phyloP scores from a whole-genome alignment of 2,329 filamentous ascomycete genomes.

The Bimuria novae-zelandiae region DNA sequence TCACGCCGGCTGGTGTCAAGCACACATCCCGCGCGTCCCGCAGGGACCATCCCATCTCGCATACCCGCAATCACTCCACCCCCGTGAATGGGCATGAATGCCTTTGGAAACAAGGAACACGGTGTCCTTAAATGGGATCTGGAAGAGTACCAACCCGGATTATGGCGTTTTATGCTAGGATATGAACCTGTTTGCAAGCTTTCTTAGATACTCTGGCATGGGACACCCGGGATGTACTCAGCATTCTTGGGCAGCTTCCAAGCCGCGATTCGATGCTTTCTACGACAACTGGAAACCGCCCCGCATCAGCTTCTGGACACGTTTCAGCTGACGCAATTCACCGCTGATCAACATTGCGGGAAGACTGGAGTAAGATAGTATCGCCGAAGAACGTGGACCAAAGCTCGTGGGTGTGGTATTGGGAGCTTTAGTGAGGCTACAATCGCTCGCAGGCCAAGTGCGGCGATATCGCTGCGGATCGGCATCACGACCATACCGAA shows the following conservation, averaged over 20 bases:
- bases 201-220: neutral
- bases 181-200: neutral
- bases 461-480: neutral
- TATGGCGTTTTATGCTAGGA: neutral
- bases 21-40: neutral
- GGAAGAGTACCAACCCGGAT: neutral
- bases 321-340: neutral
- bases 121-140: neutral
- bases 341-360: neutral
- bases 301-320: neutral
- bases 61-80: neutral
- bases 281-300: no score
- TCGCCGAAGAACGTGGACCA: neutral
- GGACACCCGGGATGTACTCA: neutral
- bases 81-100: conserved; percentile 10
- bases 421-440: conserved; percentile 4
- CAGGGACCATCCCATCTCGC: conserved; percentile 9
- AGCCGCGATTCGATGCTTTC: neutral
- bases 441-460: neutral
- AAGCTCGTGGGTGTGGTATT: neutral
- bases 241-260: neutral
- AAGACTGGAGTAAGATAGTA: neutral
- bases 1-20: conserved; percentile 3
- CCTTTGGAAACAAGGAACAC: neutral
- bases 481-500: neutral